These are phyloP conservation scores for Ramaria sp. DNA, from an alignment of 768 basidiomycete genomes.

Conservation along the genomic window DNA sequence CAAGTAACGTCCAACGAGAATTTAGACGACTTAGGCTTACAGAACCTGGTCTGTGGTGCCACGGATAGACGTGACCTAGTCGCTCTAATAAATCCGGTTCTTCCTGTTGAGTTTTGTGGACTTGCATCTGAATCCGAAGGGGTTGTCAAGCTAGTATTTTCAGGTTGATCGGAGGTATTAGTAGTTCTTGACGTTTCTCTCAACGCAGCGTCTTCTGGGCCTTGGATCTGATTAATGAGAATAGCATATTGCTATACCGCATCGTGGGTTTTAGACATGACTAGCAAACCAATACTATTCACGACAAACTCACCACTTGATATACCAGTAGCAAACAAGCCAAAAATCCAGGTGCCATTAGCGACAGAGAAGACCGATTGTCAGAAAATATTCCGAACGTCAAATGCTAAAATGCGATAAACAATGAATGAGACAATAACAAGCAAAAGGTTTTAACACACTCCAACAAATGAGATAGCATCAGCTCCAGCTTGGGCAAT, in stretches of 20 bases:
- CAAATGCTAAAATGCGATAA: slow-evolving; percentile 39
- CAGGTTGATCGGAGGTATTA: background rate
- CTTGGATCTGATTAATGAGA: slow-evolving; percentile 73
- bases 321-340: slow-evolving; percentile 72
- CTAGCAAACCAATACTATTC: background rate
- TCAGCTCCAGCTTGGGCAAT: slow-evolving; percentile 71
- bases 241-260: slow-evolving; percentile 66
- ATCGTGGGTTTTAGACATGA: background rate
- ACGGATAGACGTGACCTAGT: slow-evolving; percentile 46
- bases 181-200: background rate
- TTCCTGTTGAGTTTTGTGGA: background rate
- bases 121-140: background rate
- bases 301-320: slow-evolving; percentile 52
- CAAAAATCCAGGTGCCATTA: slow-evolving; percentile 77
- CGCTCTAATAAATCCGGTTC: slow-evolving; percentile 30
- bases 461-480: slow-evolving; percentile 72
- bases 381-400: slow-evolving; percentile 82
- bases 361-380: slow-evolving; percentile 67
- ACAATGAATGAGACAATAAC: background rate
- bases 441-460: slow-evolving; percentile 16
- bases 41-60: slow-evolving; percentile 62
- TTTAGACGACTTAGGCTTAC: slow-evolving; percentile 29
- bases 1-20: background rate
- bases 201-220: slow-evolving; percentile 46
- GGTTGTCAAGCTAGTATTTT: background rate